Evolutionary conservation across 192 early-diverging fungal species (phyloP).

Genomic region (Backusella luteola): DNA sequence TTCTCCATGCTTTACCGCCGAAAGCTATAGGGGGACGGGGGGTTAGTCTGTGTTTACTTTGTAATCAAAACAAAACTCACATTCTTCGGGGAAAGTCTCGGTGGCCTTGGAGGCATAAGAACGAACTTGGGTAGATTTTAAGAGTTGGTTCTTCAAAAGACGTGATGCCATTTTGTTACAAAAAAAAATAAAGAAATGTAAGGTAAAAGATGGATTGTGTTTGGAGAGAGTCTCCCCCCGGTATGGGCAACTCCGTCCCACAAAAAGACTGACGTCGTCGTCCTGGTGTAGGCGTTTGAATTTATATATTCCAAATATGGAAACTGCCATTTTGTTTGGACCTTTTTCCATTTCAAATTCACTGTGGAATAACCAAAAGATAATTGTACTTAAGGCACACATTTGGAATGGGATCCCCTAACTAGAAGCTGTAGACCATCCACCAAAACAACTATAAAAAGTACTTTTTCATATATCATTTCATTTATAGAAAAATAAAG

Average conservation of each 20-base stretch:
- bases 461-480: too few relatives aligned
- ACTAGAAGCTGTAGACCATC: too few relatives aligned
- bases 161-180: constrained; percentile 16
- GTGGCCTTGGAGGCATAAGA: constrained; percentile 14
- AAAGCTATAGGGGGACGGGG: constrained; percentile 1
- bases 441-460: too few relatives aligned
- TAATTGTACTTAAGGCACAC: too few relatives aligned
- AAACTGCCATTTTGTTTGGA: too few relatives aligned
- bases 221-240: background rate
- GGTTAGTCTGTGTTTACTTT: background rate
- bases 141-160: constrained; percentile 7
- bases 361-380: too few relatives aligned
- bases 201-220: background rate
- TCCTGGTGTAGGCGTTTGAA: background rate
- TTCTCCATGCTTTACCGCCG: constrained; percentile 29
- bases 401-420: too few relatives aligned
- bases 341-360: too few relatives aligned
- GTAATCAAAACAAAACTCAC: background rate
- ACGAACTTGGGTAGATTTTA: constrained; percentile 4
- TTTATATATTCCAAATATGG: background rate
- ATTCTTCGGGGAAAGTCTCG: constrained; percentile 20
- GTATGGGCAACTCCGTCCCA: background rate
- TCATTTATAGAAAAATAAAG: too few relatives aligned
- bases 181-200: constrained; percentile 8
- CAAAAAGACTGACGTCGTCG: background rate